Evolutionary conservation across 2,329 filamentous ascomycete species (phyloP), one percentile per base, ranked within the genome.

Genomic region (Aspergillus caelatus): DNA sequence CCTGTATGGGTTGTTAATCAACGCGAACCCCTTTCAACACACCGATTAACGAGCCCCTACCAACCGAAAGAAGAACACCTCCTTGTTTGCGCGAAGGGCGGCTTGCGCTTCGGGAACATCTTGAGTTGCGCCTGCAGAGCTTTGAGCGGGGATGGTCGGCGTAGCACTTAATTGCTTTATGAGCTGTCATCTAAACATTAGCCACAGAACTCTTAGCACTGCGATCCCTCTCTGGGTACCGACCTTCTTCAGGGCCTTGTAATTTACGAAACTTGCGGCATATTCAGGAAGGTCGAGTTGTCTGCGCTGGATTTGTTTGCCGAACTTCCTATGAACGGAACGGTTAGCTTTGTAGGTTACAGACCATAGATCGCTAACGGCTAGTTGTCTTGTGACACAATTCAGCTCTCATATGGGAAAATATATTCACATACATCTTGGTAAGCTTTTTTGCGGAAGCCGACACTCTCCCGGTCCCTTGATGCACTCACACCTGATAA

Each of bases 281-380:
- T 99, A 99, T 86, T 99, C 95, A 65, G 95, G 95, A 65, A 99
- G 94, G 79, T 99, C 95, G 75, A 99, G 92, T 86, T 99, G 95
- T 78, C 94, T 91, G 85, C 97, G 97, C 84, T 98, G 95, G 71
- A 99, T 97, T 79, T 97, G 93, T 85, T 99, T 99, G 80, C 95
- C 95, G 84, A 99, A 99, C 88, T 99, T 99, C 95, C 94, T 99
- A 74, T 62, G 59, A 54, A 32, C 14, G 19, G 46, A 60, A 58
- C 36, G 14, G 55, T 71, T 43, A 71, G 68, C 45, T 12, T 21
- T 46, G 36, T 45, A 26, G 14, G 26, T n/a, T 41, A n/a, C 16
- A 53, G 39, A 12, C 7, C 9, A 3, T 16, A 59, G 57, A 9
- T 12, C 30, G 39, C 28, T 41, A 21, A 41, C 19, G 16, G 45